Conservation (phyloP, 257 asterid species). For the Anisodus tanguticus region DNA sequence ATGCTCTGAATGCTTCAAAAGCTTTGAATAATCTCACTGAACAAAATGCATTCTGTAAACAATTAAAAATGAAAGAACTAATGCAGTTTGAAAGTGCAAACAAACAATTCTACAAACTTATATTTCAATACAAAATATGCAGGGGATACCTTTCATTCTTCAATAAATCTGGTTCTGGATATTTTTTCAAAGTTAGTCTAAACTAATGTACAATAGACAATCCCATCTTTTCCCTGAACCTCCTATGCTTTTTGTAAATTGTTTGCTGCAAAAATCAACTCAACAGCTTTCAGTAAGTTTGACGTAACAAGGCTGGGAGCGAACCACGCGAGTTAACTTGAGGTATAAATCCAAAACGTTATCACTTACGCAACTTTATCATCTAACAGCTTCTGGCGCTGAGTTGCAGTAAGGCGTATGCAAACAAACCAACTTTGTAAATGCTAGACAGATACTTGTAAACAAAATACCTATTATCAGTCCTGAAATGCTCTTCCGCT, state of each 20-base stretch:
- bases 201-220: constrained; percentile 23
- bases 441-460: constrained; percentile 69
- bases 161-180: background rate
- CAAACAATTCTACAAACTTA: background rate
- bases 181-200: background rate
- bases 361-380: constrained; percentile 35
- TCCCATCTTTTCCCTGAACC: background rate
- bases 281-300: background rate
- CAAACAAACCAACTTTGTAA: constrained; percentile 90
- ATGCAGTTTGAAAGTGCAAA: background rate
- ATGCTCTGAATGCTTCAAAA: background rate
- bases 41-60: background rate
- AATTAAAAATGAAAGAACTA: background rate
- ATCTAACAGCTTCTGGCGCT: constrained; percentile 98
- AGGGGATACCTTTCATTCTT: background rate
- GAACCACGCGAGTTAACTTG: background rate
- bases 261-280: background rate
- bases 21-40: background rate
- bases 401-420: constrained; percentile 97
- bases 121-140: background rate
- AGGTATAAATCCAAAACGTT: background rate
- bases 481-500: constrained; percentile 67
- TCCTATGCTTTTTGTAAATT: background rate
- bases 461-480: constrained; percentile 58
- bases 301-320: background rate